Conservation (phyloP, 2,329 filamentous ascomycete genomes). For the Alternaria longipes region DNA sequence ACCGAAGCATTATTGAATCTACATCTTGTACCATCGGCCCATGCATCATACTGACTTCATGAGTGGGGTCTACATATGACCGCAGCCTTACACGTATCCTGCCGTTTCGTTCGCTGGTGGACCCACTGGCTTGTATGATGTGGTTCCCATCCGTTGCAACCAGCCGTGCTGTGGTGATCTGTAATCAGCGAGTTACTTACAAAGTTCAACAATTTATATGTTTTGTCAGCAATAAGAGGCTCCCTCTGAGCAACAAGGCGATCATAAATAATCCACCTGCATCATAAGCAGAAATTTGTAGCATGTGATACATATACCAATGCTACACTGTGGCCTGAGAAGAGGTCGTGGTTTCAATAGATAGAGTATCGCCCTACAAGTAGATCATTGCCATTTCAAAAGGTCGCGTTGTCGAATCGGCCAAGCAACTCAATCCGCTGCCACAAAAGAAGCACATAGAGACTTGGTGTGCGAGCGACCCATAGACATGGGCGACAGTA, state of each 20-base stretch:
- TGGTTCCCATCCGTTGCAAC: neutral
- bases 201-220: neutral
- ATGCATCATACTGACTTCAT: neutral
- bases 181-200: neutral
- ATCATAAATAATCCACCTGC: neutral
- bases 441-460: neutral
- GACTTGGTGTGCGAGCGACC: neutral
- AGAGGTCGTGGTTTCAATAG: neutral
- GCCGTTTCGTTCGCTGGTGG: neutral
- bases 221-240: neutral
- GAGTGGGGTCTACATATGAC: neutral
- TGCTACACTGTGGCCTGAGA: neutral
- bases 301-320: neutral
- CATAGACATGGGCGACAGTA: too few species aligned
- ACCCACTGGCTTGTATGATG: neutral
- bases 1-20: neutral
- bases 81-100: neutral
- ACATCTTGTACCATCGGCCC: too few species aligned
- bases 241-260: neutral
- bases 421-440: neutral
- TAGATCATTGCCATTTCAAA: neutral
- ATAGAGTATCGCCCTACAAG: neutral
- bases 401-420: neutral
- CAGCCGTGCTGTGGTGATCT: neutral
- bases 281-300: neutral